These are phyloP conservation scores for Aspergillus asperescens DNA, from an alignment of 495 filamentous ascomycete genomes.

Conservation along the genomic window DNA sequence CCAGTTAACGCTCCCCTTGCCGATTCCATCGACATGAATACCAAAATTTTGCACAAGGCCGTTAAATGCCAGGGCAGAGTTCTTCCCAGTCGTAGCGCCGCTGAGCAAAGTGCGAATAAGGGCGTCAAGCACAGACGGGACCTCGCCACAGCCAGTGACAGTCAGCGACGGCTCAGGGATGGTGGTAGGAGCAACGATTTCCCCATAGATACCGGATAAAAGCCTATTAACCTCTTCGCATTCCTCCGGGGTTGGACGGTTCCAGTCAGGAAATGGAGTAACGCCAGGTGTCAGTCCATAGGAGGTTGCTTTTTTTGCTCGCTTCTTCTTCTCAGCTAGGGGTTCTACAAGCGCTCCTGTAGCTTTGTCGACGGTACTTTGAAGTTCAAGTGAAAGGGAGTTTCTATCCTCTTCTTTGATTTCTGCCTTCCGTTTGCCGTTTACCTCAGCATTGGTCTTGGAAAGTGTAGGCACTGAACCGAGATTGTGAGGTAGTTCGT, in stretches of 20 bases:
- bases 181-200: conserved; percentile 56
- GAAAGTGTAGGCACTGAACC: conserved; percentile 15
- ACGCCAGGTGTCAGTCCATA: conserved; percentile 42
- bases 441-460: not conserved
- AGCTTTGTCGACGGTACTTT: conserved; percentile 22
- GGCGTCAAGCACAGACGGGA: conserved; percentile 86
- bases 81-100: conserved; percentile 62
- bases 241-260: conserved; percentile 62
- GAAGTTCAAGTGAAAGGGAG: conserved; percentile 13
- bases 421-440: not conserved
- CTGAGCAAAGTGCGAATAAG: conserved; percentile 77
- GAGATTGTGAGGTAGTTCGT: conserved; percentile 45
- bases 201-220: conserved; percentile 61
- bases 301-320: conserved; percentile 23
- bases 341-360: not conserved
- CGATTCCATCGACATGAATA: conserved; percentile 52
- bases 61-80: conserved; percentile 64
- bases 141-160: conserved; percentile 86
- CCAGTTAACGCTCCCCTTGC: conserved; percentile 81
- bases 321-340: conserved; percentile 9
- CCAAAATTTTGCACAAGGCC: conserved; percentile 70
- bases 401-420: conserved; percentile 12
- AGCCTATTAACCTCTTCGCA: conserved; percentile 71
- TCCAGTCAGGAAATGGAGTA: conserved; percentile 65
- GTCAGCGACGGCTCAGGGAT: conserved; percentile 74